Evolutionary conservation across 495 filamentous ascomycete species (phyloP).

Genomic region (Rhypophila decipiens): DNA sequence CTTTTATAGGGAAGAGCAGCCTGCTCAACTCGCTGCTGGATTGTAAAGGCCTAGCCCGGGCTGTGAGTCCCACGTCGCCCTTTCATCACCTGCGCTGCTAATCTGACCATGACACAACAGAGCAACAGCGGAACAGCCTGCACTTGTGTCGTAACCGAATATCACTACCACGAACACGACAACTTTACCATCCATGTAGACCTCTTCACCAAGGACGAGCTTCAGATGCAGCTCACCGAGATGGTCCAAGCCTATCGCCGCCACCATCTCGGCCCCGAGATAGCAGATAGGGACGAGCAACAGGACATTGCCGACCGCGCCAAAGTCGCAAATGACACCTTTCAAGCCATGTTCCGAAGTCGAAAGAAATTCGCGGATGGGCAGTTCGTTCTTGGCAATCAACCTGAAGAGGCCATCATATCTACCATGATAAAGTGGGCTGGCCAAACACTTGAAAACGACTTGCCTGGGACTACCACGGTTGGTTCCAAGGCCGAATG

Average conservation of each 20-base stretch:
- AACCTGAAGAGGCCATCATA: conserved; percentile 11
- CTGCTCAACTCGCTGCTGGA: conserved; percentile 36
- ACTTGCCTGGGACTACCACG: conserved; percentile 1
- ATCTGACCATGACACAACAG: too few species aligned
- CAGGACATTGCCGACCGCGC: conserved; percentile 15
- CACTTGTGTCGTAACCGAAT: conserved; percentile 38
- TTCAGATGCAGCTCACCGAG: conserved; percentile 22
- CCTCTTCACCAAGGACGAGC: conserved; percentile 23
- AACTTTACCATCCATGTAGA: conserved; percentile 28
- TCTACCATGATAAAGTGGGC: conserved; percentile 16
- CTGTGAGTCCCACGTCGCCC: conserved; percentile 20
- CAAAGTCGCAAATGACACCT: conserved; percentile 19
- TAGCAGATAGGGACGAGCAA: conserved; percentile 14
- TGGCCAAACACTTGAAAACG: conserved; percentile 1
- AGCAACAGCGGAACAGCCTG: conserved; percentile 31
- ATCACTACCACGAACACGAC: conserved; percentile 25
- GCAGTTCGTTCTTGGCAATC: not conserved
- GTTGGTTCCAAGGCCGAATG: conserved; percentile 9
- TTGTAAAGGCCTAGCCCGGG: conserved; percentile 18
- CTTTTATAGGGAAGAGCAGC: conserved; percentile 30
- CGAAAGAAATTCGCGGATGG: conserved; percentile 1
- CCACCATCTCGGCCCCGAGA: conserved; percentile 12
- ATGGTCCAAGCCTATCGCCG: conserved; percentile 27
- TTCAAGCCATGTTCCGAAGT: conserved; percentile 18
- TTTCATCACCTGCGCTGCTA: not conserved